Base-by-base conservation (phyloP, 306 rosid genomes). In the Biancaea sappan region DNA sequence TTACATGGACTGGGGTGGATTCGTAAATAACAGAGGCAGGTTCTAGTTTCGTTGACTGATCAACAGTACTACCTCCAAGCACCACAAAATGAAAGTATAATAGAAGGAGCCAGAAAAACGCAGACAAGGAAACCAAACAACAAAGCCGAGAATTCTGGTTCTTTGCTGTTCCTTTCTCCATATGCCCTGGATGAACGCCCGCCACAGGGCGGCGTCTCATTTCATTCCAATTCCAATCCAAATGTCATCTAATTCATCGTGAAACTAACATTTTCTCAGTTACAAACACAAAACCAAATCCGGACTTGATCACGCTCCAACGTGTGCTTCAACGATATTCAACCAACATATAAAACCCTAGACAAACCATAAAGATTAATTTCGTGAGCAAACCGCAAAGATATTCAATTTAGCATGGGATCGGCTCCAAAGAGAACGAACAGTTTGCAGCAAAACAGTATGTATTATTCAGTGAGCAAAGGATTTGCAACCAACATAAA, bases 151-250 rank as follows among this genome's bases (percentile, higher is more conserved):
- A 82, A 31, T 83, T 85, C 31, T 80, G 96, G 68, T 68, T 82
- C 73, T 90, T 92, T 22, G 76, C 75, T 9, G 80, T 13, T 50
- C 85, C 74, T 74, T 88, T 90, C 87, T 92, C 96, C 97, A 94
- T 94, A 46, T 77, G 88, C 37, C 84, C 90, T 7, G 80, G 77
- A 57, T 84, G 88, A 69, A 67, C 44, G 76, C 57, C 83, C 76
- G 86, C 71, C 79, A 83, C 66, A 37, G 88, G 85, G 75, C 98
- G 99, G 74, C 98, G 93, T 79, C 99, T 88, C 99, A 94, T 92
- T 35, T 77, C 75, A 80, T 59, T 70, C 82, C 81, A 58, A 62
- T 24, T 21, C 53, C 67, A 64, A 68, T 77, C 19, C 28, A 58
- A 78, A 32, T n/a, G 25, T 66, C 62, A 62, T 29, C 52, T 69